A percentile compares a stretch with the other conserved stretches of the same genome.
These are phyloP conservation scores for Debaryomyces subglobosus DNA, from an alignment of 1,139 yeast species.

Conservation along the genomic window DNA sequence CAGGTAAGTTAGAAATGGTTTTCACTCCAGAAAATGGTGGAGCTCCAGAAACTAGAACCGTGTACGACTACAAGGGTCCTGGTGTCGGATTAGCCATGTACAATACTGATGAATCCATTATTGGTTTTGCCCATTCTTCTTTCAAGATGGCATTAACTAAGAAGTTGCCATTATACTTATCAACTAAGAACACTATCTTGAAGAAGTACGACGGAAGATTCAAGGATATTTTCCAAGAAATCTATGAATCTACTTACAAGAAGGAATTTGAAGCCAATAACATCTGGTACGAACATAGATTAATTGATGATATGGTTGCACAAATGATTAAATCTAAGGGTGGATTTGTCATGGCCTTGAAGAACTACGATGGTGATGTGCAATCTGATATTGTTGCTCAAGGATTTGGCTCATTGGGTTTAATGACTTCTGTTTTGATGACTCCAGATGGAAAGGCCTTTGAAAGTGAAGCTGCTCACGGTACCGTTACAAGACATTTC, in stretches of 20 bases:
- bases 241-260: constrained; percentile 63
- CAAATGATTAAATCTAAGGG: constrained; percentile 86
- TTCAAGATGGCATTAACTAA: constrained; percentile 73
- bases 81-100: constrained; percentile 86
- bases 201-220: constrained; percentile 83
- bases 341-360: constrained; percentile 81
- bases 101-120: constrained; percentile 79
- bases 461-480: constrained; percentile 86
- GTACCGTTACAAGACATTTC: constrained; percentile 84
- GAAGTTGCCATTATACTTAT: constrained; percentile 66
- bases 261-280: constrained; percentile 61
- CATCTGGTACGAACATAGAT: constrained; percentile 81
- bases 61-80: constrained; percentile 61
- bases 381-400: constrained; percentile 86
- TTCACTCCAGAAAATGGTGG: constrained; percentile 69
- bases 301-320: constrained; percentile 87
- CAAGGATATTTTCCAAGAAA: constrained; percentile 74
- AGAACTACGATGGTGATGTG: constrained; percentile 86
- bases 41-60: constrained; percentile 49
- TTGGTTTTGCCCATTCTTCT: constrained; percentile 77
- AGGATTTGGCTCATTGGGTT: constrained; percentile 82
- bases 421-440: constrained; percentile 81
- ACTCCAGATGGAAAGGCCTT: constrained; percentile 87
- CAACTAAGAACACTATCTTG: constrained; percentile 80
- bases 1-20: constrained; percentile 68